A percentile compares a stretch with the other conserved stretches of the same genome.
Conservation (phyloP, 192 early-diverging fungal species). For the Coemansia sp. region DNA sequence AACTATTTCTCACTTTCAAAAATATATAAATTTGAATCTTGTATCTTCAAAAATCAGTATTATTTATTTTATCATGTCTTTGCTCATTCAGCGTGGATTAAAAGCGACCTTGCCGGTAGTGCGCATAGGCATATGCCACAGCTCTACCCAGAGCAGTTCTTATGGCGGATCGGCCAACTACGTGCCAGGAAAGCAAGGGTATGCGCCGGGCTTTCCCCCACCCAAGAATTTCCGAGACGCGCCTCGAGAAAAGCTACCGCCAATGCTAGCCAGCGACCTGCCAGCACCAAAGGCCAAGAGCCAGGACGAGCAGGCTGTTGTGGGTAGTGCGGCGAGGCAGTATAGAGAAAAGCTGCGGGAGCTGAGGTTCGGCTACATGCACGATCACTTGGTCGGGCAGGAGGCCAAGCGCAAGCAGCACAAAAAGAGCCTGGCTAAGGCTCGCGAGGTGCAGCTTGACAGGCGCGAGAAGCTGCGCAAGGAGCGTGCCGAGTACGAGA, state of each 20-base stretch:
- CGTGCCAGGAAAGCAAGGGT: conserved; percentile 51
- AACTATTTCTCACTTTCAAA: neutral
- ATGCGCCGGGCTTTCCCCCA: conserved; percentile 56
- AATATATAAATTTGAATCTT: neutral
- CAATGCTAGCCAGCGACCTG: conserved; percentile 17
- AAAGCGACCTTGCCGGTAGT: neutral
- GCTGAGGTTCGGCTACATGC: conserved; percentile 37
- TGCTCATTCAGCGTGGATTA: conserved; percentile 5
- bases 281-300: conserved; percentile 17
- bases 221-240: conserved; percentile 24
- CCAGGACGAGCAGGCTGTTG: conserved; percentile 11
- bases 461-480: conserved; percentile 21
- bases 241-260: conserved; percentile 6
- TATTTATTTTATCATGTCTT: neutral
- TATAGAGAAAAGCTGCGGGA: conserved; percentile 36
- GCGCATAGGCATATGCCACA: neutral
- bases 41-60: neutral
- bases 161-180: conserved; percentile 46
- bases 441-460: conserved; percentile 14
- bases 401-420: conserved; percentile 23
- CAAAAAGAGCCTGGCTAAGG: neutral
- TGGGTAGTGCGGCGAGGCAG: conserved; percentile 14
- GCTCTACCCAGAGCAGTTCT: neutral
- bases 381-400: conserved; percentile 19
- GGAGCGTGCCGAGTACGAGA: conserved; percentile 35